Evolutionary conservation across 2,329 filamentous ascomycete species (phyloP), one percentile per base, ranked within the genome.

Genomic region (Ophiostoma piceae): DNA sequence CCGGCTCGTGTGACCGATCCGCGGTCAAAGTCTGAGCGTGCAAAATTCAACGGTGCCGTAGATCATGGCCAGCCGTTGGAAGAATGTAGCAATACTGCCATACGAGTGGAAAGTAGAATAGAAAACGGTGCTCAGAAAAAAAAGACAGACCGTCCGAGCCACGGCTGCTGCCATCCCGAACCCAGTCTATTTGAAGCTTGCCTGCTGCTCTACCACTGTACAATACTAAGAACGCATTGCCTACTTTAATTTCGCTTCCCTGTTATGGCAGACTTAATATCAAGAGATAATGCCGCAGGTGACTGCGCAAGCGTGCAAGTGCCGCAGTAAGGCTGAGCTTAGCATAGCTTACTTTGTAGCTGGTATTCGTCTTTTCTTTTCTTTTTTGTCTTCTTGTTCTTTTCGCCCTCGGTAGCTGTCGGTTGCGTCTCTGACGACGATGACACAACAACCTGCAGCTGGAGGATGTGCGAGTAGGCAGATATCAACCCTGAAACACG

Each of bases 321-420:
- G 22, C 51, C 51, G 51, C 11, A 32, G 57, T 62, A 62, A 62
- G 57, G 57, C 57, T 62, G 57, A 62, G 26, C 26, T 57, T 57
- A 26, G 22, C 11, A n/a, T 47, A 9, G 43, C 43, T 47, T 47
- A 43, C n/a, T 9, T 11, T 7, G 19, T 7, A 22, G 8, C 3
- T 57, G 7, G 16, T n/a, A 1, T 3, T 57, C n/a, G n/a, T 29
- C 2, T 26, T 11, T 26, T 64, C 29, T 16, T 29, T 29, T 19
- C 57, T 35, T 16, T 12, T 62, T 32, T 14, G 6, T 64, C 29
- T 1, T 35, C 22, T 37, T 9, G 0, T 16, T 8, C n/a, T 11
- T 4, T 3, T 26, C 7, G 26, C 26, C 26, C 26, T 29, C 22
- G 3, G 1, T 26, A 57, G 51, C 51, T 26, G 12, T 57, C 11